Conservation (phyloP, 345 rosid species). For the Eucalyptus cloeziana region DNA sequence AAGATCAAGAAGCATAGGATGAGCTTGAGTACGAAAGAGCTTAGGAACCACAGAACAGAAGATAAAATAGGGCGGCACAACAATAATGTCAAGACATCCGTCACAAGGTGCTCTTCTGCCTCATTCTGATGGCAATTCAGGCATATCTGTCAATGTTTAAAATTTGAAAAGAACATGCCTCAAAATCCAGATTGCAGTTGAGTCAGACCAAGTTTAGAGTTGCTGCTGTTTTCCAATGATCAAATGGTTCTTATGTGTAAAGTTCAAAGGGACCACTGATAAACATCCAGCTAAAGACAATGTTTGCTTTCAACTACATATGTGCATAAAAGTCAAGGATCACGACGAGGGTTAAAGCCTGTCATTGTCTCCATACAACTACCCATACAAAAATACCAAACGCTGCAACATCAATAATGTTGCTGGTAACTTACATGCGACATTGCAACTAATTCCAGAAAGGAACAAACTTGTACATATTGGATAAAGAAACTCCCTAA, state of each 20-base stretch:
- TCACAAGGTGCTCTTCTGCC: neutral
- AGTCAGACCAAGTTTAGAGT: neutral
- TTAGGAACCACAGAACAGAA: neutral
- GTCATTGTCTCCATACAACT: neutral
- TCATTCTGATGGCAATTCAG: neutral
- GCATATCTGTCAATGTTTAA: neutral
- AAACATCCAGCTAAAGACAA: neutral
- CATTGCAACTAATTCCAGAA: neutral
- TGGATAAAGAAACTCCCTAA: neutral
- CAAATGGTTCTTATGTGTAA: neutral
- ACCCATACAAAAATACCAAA: neutral
- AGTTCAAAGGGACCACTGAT: neutral
- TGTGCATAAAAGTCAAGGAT: neutral
- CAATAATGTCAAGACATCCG: neutral
- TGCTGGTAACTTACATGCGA: neutral
- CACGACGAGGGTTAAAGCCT: neutral
- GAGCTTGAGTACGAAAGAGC: neutral
- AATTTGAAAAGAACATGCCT: neutral
- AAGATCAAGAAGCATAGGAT: neutral
- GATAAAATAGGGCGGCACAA: neutral
- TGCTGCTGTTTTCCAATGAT: neutral
- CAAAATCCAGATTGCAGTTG: neutral
- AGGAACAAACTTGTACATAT: neutral
- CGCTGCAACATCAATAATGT: neutral
- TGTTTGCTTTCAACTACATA: neutral